Evolutionary conservation across 2,329 filamentous ascomycete species (phyloP), one percentile per base, ranked within the genome.

Genomic region (Nemania sp.): DNA sequence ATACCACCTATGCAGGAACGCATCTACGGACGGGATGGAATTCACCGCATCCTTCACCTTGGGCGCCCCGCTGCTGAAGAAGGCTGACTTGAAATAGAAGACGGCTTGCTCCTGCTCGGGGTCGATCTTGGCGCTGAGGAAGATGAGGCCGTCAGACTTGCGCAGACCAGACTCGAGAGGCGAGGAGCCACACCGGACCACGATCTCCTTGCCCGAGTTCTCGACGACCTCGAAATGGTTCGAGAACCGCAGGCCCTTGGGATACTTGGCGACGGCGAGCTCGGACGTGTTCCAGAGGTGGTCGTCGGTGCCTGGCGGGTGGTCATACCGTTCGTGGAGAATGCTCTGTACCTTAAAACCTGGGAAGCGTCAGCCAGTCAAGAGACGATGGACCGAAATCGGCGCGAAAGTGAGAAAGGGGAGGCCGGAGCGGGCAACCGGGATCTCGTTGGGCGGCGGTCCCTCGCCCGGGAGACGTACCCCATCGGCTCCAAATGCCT

Each of bases 401-500:
- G 15, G 3, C 35, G 35, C 35, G 4, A n/a, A 39, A 39, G 3
- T n/a, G 35, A 12, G 15, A 11, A 39, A 11, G 35, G 15, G 35
- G 10, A 29, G 7, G 25, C 25, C 25, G 25, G 25, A 29, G 25
- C 25, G 25, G 25, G 25, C 25, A 29, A 29, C 25, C 4, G 25
- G 7, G 25, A 29, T 12, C 17, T 5, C 18, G 45, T n/a, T 21
- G 20, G 13, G 15, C 29, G 47, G 25, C 25, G 48, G 57, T 20
- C 25, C 25, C 25, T 29, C 43, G 59, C 75, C 81, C 63, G 46
- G 58, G 17, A 46, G 59, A 76, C 81, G 63, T 74, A 90, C 88
- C 87, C 72, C 81, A 80, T 57, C 86, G 87, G 64, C 83, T 82
- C 88, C 85, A 91, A 50, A 90, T 76, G 46, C 87, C 87, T 12